These are phyloP conservation scores for Erythrophleum ivorense DNA, from an alignment of 331 rosid species.

Conservation along the genomic window DNA sequence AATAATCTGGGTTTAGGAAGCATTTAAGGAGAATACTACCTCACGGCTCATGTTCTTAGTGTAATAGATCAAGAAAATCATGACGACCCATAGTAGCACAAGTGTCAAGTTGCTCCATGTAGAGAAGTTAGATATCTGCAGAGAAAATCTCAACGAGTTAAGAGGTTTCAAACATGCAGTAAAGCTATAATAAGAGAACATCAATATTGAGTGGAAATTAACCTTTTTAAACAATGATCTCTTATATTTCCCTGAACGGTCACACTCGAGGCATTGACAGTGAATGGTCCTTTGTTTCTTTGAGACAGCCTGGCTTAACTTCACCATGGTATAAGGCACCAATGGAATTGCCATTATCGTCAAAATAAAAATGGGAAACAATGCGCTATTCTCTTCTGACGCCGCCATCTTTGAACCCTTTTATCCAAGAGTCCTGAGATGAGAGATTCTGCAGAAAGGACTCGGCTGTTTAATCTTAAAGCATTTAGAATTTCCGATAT, in stretches of 20 bases:
- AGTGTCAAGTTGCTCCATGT: slow-evolving; percentile 62
- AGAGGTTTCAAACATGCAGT: no score
- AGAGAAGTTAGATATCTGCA: slow-evolving; percentile 67
- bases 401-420: slow-evolving; percentile 57
- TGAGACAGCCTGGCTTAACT: slow-evolving; percentile 57
- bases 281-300: slow-evolving; percentile 66
- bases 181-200: background rate
- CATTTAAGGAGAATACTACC: no score
- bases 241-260: slow-evolving; percentile 67
- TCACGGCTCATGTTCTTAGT: slow-evolving; percentile 57
- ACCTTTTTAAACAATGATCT: slow-evolving; percentile 65
- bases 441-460: no score
- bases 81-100: slow-evolving; percentile 61
- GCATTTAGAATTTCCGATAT: no score
- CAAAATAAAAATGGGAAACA: slow-evolving; percentile 70
- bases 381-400: slow-evolving; percentile 65
- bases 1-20: no score
- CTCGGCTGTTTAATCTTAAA: no score
- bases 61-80: slow-evolving; percentile 62
- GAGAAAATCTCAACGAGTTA: no score
- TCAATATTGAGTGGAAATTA: background rate
- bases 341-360: slow-evolving; percentile 72
- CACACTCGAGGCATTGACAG: slow-evolving; percentile 64
- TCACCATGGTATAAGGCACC: slow-evolving; percentile 63
- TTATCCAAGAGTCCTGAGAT: no score